Percentiles rank a stretch among this genome's conserved stretches.
Conservation (phyloP, 2,329 filamentous ascomycete species). For the Fusarium compactum region DNA sequence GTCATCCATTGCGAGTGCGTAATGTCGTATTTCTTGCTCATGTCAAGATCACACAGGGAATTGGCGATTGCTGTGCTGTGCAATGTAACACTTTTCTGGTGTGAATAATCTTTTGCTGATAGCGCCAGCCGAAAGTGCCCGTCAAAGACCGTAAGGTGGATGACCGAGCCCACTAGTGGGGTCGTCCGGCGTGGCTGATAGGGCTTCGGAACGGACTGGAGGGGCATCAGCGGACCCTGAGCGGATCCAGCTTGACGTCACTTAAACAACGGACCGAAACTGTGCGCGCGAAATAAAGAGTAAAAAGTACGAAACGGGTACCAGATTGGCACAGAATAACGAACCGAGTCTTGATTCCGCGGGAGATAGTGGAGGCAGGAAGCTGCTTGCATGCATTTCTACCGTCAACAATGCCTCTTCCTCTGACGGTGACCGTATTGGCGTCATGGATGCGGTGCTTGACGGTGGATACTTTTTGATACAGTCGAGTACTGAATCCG, state of each 20-base stretch:
- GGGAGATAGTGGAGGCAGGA: conserved; percentile 11
- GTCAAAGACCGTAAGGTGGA: conserved; percentile 6
- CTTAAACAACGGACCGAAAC: conserved; percentile 39
- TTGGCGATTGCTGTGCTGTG: conserved; percentile 11
- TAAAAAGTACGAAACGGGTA: conserved; percentile 11
- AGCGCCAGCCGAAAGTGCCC: conserved; percentile 31
- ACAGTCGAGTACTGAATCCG: conserved; percentile 12
- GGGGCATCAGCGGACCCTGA: conserved; percentile 28
- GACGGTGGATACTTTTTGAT: conserved; percentile 31
- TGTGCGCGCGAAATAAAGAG: conserved; percentile 19
- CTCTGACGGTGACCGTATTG: conserved; percentile 42
- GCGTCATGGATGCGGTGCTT: conserved; percentile 32
- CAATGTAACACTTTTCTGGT: conserved; percentile 14
- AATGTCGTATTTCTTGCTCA: not conserved
- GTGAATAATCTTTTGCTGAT: conserved; percentile 37
- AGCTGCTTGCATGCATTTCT: conserved; percentile 26
- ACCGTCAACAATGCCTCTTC: conserved; percentile 34
- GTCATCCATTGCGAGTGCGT: not conserved
- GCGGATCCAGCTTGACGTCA: conserved; percentile 50
- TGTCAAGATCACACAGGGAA: conserved; percentile 16
- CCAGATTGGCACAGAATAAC: conserved; percentile 23
- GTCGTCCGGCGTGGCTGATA: conserved; percentile 48
- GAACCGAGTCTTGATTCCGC: conserved; percentile 26
- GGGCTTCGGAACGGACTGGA: conserved; percentile 41
- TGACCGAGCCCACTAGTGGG: conserved; percentile 35